Evolutionary conservation across 768 basidiomycete species (phyloP).

Genomic region (Postia placenta): DNA sequence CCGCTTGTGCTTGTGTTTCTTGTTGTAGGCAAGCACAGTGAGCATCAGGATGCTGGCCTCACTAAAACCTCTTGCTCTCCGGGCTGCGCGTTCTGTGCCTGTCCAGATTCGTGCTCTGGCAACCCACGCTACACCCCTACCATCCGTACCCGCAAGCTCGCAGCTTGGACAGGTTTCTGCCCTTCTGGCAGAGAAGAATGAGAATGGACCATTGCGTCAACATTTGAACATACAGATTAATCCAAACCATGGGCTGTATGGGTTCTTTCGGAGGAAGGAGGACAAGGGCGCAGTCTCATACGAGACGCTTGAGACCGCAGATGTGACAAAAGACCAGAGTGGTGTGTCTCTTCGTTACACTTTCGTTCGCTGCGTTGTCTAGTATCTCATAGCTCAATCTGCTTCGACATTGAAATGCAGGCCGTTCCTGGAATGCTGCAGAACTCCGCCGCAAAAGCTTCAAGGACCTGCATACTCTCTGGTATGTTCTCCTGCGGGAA

Average conservation of each 20-base stretch:
- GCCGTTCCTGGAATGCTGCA: slow-evolving; percentile 79
- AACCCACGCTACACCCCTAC: slow-evolving; percentile 1
- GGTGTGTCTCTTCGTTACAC: slow-evolving; percentile 26
- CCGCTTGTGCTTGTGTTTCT: no score
- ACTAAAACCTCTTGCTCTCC: not conserved
- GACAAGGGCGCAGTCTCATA: slow-evolving; percentile 45
- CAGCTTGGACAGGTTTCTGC: not conserved
- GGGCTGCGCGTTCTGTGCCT: not conserved
- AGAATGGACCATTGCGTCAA: slow-evolving; percentile 31
- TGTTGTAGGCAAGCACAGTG: no score
- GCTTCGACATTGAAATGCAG: slow-evolving; percentile 23
- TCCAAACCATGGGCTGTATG: slow-evolving; percentile 71
- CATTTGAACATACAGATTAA: slow-evolving; percentile 38
- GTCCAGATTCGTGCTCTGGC: not conserved
- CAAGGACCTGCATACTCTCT: slow-evolving; percentile 87
- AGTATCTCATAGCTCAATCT: no score
- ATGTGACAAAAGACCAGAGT: slow-evolving; percentile 25
- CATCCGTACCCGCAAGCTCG: not conserved
- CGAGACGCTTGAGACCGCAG: slow-evolving; percentile 37
- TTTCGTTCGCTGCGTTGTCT: slow-evolving; percentile 20
- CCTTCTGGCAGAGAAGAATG: not conserved
- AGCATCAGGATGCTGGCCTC: not conserved
- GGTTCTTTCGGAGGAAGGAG: slow-evolving; percentile 63
- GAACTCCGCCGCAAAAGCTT: slow-evolving; percentile 91
- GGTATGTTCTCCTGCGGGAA: slow-evolving; percentile 88